A percentile compares a stretch with the other conserved stretches of the same genome.
phyloP scores from a whole-genome alignment of 2,329 filamentous ascomycete species.

The Colletotrichum gigasporum region DNA sequence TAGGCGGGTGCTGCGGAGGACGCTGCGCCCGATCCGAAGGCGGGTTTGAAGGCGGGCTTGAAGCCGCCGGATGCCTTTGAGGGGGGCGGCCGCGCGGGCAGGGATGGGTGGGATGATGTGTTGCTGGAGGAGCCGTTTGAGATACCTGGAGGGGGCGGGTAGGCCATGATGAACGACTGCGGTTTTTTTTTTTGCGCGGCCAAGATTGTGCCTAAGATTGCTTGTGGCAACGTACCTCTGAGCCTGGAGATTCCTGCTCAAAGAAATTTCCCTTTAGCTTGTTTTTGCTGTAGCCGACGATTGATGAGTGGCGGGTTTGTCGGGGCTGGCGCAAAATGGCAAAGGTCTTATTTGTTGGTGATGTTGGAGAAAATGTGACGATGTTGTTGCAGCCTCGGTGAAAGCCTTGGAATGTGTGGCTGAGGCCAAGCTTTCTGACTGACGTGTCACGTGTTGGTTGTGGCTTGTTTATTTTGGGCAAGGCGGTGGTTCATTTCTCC shows the following conservation, averaged over 20 bases:
- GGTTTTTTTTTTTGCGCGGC: slow-evolving; percentile 24
- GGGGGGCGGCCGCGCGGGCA: slow-evolving; percentile 81
- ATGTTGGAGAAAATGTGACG: slow-evolving; percentile 1
- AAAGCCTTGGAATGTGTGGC: slow-evolving; percentile 2
- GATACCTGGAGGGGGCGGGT: slow-evolving; percentile 86
- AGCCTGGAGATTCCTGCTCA: slow-evolving; percentile 50
- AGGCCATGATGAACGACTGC: slow-evolving; percentile 79
- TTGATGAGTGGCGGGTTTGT: neutral
- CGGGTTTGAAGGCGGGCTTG: slow-evolving; percentile 59
- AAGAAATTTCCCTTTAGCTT: slow-evolving; percentile 35
- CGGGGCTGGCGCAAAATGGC: slow-evolving; percentile 17
- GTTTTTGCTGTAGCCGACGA: slow-evolving; percentile 4
- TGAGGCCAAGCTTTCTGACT: neutral
- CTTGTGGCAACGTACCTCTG: slow-evolving; percentile 59
- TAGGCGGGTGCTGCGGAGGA: slow-evolving; percentile 50
- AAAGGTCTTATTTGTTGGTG: slow-evolving; percentile 5
- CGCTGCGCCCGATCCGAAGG: slow-evolving; percentile 35
- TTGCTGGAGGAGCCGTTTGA: slow-evolving; percentile 49
- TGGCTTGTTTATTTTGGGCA: neutral
- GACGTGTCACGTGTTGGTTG: neutral
- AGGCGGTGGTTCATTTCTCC: neutral
- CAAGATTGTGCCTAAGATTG: slow-evolving; percentile 28
- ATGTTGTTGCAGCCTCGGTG: slow-evolving; percentile 22
- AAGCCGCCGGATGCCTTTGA: slow-evolving; percentile 55
- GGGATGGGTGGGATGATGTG: slow-evolving; percentile 64